These are phyloP conservation scores for Talaromyces sp. DNA, from an alignment of 2,329 filamentous ascomycete species.

Conservation along the genomic window DNA sequence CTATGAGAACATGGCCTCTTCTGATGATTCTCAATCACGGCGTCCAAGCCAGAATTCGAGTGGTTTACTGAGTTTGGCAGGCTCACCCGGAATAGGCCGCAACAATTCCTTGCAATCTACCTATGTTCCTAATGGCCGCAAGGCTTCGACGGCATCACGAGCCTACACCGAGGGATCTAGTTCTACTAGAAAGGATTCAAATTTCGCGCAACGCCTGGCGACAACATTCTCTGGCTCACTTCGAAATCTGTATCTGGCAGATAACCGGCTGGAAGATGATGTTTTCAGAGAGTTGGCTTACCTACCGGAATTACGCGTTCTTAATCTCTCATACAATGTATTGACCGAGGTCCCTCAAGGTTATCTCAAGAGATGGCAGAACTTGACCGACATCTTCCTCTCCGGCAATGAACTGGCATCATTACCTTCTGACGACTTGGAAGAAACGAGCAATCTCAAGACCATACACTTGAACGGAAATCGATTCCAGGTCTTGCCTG, in stretches of 20 bases:
- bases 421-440: conserved; percentile 87
- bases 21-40: conserved; percentile 63
- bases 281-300: conserved; percentile 88
- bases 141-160: conserved; percentile 78
- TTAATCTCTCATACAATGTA: conserved; percentile 94
- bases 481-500: conserved; percentile 93
- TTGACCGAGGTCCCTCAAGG: conserved; percentile 88
- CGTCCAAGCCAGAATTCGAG: conserved; percentile 83
- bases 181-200: conserved; percentile 79
- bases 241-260: conserved; percentile 80
- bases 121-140: conserved; percentile 74
- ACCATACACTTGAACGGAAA: conserved; percentile 95
- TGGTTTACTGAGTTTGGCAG: conserved; percentile 71
- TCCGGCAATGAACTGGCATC: conserved; percentile 93
- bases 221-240: conserved; percentile 88
- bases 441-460: conserved; percentile 82
- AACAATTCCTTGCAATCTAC: conserved; percentile 85
- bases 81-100: conserved; percentile 48
- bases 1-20: conserved; percentile 71
- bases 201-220: conserved; percentile 72
- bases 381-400: conserved; percentile 86
- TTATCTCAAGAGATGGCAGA: conserved; percentile 83
- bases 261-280: conserved; percentile 92
- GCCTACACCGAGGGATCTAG: conserved; percentile 58
- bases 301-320: conserved; percentile 76